Evolutionary conservation across 1,284 basidiomycete species (phyloP).

Genomic region (Tranzscheliella williamsii): DNA sequence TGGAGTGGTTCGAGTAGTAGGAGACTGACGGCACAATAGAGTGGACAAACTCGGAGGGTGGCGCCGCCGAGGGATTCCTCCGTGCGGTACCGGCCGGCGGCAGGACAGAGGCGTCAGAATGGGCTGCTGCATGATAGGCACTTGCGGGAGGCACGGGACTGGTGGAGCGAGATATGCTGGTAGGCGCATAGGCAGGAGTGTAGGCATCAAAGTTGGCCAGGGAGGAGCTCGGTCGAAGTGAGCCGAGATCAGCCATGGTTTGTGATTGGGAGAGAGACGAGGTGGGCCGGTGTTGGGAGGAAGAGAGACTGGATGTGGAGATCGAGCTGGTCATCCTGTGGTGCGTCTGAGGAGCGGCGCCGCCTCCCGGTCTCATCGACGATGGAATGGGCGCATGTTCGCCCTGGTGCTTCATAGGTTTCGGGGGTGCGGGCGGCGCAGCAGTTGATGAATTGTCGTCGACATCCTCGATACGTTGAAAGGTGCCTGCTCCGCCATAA

Average conservation of each 20-base stretch:
- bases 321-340: slow-evolving; percentile 31
- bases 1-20: slow-evolving; percentile 34
- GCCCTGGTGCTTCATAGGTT: slow-evolving; percentile 12
- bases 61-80: slow-evolving; percentile 17
- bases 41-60: slow-evolving; percentile 17
- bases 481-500: slow-evolving; percentile 54
- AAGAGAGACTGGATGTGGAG: slow-evolving; percentile 26
- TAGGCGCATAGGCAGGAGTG: slow-evolving; percentile 52
- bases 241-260: slow-evolving; percentile 34
- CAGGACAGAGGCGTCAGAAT: slow-evolving; percentile 2
- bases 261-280: slow-evolving; percentile 21
- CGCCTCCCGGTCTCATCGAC: slow-evolving; percentile 43
- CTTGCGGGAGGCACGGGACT: slow-evolving; percentile 34
- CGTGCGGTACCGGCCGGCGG: slow-evolving; percentile 9
- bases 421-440: slow-evolving; percentile 17
- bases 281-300: slow-evolving; percentile 9
- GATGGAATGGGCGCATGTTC: slow-evolving; percentile 27
- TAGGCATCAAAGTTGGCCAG: slow-evolving; percentile 52
- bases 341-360: slow-evolving; percentile 8
- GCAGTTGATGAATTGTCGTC: slow-evolving; percentile 10
- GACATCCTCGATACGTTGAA: slow-evolving; percentile 34
- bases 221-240: slow-evolving; percentile 49
- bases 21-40: slow-evolving; percentile 22
- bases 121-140: slow-evolving; percentile 5
- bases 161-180: slow-evolving; percentile 33